These are phyloP conservation scores for Simplicillium aogashimaense DNA, from an alignment of 2,329 filamentous ascomycete genomes.

Conservation along the genomic window DNA sequence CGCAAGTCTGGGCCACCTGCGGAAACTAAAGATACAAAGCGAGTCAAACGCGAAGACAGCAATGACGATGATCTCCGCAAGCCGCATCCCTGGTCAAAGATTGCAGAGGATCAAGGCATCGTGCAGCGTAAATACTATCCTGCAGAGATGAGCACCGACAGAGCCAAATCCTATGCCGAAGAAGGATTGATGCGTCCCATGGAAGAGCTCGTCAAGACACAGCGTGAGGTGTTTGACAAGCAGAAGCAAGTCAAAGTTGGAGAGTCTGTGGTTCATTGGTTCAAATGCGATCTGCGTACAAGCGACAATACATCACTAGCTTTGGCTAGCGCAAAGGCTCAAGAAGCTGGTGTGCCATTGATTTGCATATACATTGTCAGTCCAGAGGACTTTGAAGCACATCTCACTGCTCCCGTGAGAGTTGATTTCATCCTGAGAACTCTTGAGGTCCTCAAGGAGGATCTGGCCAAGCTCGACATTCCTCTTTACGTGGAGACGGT, in stretches of 20 bases:
- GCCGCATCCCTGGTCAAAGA: conserved; percentile 35
- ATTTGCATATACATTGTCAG: conserved; percentile 72
- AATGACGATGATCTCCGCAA: conserved; percentile 24
- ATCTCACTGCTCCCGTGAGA: conserved; percentile 60
- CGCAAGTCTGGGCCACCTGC: conserved; percentile 13
- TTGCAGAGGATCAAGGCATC: conserved; percentile 47
- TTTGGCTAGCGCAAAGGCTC: conserved; percentile 55
- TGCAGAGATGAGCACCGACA: conserved; percentile 72
- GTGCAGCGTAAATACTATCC: conserved; percentile 72
- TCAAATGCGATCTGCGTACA: conserved; percentile 70
- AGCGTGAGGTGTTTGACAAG: conserved; percentile 39
- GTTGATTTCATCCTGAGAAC: conserved; percentile 77
- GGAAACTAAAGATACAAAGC: conserved; percentile 18
- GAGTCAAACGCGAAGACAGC: conserved; percentile 18
- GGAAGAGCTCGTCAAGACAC: conserved; percentile 50
- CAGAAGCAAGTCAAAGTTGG: conserved; percentile 18
- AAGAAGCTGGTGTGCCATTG: conserved; percentile 57
- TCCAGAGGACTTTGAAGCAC: conserved; percentile 76
- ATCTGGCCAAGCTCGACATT: conserved; percentile 62
- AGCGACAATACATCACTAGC: conserved; percentile 65
- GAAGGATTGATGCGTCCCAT: conserved; percentile 64
- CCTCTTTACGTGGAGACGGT: conserved; percentile 69
- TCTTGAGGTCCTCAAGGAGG: conserved; percentile 52
- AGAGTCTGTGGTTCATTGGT: conserved; percentile 75
- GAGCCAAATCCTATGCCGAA: conserved; percentile 65